A percentile compares a stretch with the other conserved stretches of the same genome.
Conservation (phyloP, 2,329 filamentous ascomycete species). For the Zarea fungicola region DNA sequence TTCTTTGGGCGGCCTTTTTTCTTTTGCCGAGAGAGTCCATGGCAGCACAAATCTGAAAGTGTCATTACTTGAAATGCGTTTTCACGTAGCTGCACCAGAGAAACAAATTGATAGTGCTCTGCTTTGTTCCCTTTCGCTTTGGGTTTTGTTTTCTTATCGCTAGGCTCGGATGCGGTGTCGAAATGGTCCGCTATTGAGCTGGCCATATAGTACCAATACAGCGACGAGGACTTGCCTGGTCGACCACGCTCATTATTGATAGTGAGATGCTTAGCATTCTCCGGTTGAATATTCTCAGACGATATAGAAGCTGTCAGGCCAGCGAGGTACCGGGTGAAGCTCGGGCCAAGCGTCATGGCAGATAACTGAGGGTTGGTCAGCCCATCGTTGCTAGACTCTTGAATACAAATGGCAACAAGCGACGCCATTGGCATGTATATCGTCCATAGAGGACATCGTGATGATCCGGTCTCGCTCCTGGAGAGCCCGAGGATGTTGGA, state of each 20-base stretch:
- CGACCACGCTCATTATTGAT: conserved; percentile 31
- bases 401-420: conserved; percentile 26
- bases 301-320: conserved; percentile 32
- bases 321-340: conserved; percentile 33
- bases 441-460: conserved; percentile 27
- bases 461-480: conserved; percentile 16
- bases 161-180: conserved; percentile 4
- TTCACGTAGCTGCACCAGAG: background rate
- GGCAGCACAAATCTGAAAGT: conserved; percentile 24
- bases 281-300: conserved; percentile 27
- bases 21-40: conserved; percentile 19
- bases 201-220: conserved; percentile 31
- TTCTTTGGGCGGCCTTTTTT: conserved; percentile 26
- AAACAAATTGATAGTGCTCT: background rate
- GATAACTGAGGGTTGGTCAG: conserved; percentile 34
- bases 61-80: conserved; percentile 11
- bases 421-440: conserved; percentile 29
- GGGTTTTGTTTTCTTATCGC: background rate
- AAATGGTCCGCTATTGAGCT: conserved; percentile 23
- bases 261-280: conserved; percentile 28
- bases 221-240: conserved; percentile 31
- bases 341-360: conserved; percentile 30
- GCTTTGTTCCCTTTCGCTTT: background rate
- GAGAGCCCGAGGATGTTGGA: conserved; percentile 9
- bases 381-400: conserved; percentile 23